Percentiles rank a stretch among this genome's conserved stretches.
Evolutionary conservation across 371 early-diverging fungal genomes (phyloP).

Genomic region (Mucor saturninus): DNA sequence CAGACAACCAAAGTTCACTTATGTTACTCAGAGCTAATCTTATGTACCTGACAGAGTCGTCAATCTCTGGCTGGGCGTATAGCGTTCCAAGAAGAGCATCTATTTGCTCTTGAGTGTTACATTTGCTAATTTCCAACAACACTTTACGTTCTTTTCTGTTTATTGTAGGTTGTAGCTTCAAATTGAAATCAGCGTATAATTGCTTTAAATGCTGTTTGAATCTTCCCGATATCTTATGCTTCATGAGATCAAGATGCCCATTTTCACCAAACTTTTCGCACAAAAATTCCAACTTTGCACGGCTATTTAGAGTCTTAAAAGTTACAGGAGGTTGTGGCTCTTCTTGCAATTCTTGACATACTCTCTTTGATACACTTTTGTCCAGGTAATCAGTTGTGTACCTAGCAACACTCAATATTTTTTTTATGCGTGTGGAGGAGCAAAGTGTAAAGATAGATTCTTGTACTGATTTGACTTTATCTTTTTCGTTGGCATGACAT

Average conservation of each 20-base stretch:
- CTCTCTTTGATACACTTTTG: constrained; percentile 12
- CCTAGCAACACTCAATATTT: constrained; percentile 9
- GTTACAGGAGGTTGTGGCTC: constrained; percentile 5
- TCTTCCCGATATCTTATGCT: constrained; percentile 10
- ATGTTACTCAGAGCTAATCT: too few species aligned
- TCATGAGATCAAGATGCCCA: constrained; percentile 14
- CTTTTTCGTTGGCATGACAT: constrained; percentile 10
- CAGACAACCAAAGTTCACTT: too few species aligned
- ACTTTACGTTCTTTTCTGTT: constrained; percentile 17
- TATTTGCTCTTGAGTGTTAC: too few species aligned
- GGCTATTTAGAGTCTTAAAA: constrained; percentile 12
- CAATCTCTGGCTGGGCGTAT: too few species aligned
- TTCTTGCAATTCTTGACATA: constrained; percentile 7
- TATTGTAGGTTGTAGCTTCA: constrained; percentile 15
- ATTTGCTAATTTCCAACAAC: constrained; percentile 22
- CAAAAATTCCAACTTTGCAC: constrained; percentile 11
- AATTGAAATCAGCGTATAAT: constrained; percentile 10
- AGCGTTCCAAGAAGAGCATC: too few species aligned
- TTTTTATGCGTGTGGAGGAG: constrained; percentile 13
- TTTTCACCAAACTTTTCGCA: constrained; percentile 14
- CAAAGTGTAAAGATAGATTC: constrained; percentile 14
- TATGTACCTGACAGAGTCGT: too few species aligned
- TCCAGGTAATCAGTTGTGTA: constrained; percentile 9
- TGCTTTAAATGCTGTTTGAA: constrained; percentile 16
- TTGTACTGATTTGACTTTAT: constrained; percentile 12